phyloP scores from a whole-genome alignment of 2,329 filamentous ascomycete species.

The Pseudovirgaria hyperparasitica region DNA sequence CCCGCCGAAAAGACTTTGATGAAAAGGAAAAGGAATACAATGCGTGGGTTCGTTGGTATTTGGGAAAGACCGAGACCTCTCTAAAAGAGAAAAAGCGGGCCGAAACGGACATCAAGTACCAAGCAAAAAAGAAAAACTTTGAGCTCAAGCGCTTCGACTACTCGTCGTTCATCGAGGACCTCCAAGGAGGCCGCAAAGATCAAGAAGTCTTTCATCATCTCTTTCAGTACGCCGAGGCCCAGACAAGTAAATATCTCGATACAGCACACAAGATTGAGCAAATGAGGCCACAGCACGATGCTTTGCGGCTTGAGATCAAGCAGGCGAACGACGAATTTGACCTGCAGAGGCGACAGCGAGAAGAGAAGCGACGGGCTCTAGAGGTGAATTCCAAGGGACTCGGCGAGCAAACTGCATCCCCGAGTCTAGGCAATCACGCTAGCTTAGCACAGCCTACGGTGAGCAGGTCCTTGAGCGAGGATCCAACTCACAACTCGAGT shows the following conservation, averaged over 20 bases:
- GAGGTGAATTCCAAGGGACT: slow-evolving; percentile 64
- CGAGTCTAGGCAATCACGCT: slow-evolving; percentile 16
- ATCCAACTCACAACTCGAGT: slow-evolving; percentile 9
- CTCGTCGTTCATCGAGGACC: slow-evolving; percentile 96
- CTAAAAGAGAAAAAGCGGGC: slow-evolving; percentile 94
- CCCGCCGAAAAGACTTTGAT: slow-evolving; percentile 95
- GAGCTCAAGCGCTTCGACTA: slow-evolving; percentile 98
- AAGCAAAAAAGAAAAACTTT: slow-evolving; percentile 84
- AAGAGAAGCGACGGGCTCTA: slow-evolving; percentile 80
- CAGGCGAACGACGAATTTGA: slow-evolving; percentile 95
- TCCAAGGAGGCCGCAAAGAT: slow-evolving; percentile 97
- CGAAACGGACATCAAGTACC: slow-evolving; percentile 93
- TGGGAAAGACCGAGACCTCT: slow-evolving; percentile 92
- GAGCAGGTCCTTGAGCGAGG: too few relatives aligned
- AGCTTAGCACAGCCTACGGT: slow-evolving; percentile 21
- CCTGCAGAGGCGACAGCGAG: slow-evolving; percentile 83
- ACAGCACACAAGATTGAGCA: slow-evolving; percentile 80
- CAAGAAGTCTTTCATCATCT: slow-evolving; percentile 92
- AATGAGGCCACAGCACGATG: slow-evolving; percentile 80
- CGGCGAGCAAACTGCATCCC: slow-evolving; percentile 16
- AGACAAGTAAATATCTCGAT: slow-evolving; percentile 69
- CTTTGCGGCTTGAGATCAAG: slow-evolving; percentile 75
- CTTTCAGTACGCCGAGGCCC: slow-evolving; percentile 84
- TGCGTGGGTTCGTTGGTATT: slow-evolving; percentile 82
- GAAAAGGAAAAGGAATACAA: slow-evolving; percentile 99